Percentiles rank a stretch among this genome's conserved stretches.
Evolutionary conservation across 306 rosid species (phyloP).

Genomic region (Fagus crenata): DNA sequence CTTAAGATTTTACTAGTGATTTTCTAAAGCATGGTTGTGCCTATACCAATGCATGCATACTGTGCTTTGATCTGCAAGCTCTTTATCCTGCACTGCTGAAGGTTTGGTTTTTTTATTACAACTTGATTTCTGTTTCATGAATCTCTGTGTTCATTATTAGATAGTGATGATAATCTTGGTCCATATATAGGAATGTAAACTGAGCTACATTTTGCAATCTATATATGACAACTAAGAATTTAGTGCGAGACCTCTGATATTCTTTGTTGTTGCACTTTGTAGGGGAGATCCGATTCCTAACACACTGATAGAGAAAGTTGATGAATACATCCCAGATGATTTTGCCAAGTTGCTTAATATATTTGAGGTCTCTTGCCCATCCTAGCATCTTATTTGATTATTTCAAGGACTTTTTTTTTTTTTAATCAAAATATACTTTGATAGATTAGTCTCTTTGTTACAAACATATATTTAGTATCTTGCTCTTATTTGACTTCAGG

Average conservation of each 20-base stretch:
- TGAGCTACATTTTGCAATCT: conserved; percentile 15
- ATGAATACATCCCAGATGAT: conserved; percentile 77
- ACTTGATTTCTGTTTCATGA: background rate
- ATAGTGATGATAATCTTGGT: background rate
- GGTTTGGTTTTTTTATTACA: conserved; percentile 12
- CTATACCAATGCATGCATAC: background rate
- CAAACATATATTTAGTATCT: conserved; percentile 2
- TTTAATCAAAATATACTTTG: background rate
- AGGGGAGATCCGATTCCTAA: conserved; percentile 89
- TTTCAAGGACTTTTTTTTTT: background rate
- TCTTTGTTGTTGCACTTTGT: conserved; percentile 34
- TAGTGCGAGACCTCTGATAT: conserved; percentile 26
- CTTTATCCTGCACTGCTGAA: conserved; percentile 6
- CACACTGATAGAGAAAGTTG: conserved; percentile 66
- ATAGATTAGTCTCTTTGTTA: conserved; percentile 5
- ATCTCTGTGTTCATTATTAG: background rate
- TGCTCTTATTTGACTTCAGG: conserved; percentile 49
- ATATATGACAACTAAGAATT: background rate
- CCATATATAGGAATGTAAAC: conserved; percentile 11
- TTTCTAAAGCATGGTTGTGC: background rate
- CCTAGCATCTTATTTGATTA: background rate
- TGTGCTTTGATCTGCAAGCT: background rate
- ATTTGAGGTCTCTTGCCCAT: conserved; percentile 55
- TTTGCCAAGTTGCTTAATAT: conserved; percentile 48
- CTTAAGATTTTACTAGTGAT: background rate